phyloP scores from a whole-genome alignment of 2,329 filamentous ascomycete species.

The Fusarium beomiforme region DNA sequence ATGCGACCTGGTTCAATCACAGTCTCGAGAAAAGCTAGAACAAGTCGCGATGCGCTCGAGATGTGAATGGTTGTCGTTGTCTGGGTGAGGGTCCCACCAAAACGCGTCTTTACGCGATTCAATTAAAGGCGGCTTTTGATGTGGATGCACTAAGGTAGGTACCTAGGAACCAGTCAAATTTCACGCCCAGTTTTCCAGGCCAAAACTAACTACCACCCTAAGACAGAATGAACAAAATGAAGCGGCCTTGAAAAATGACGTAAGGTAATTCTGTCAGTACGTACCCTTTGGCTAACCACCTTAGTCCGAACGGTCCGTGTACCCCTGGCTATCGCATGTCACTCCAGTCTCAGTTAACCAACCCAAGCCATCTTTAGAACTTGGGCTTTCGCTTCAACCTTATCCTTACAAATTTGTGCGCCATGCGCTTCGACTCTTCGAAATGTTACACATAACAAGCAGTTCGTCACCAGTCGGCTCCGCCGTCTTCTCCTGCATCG shows the following conservation, averaged over 20 bases:
- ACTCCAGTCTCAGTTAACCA: slow-evolving; percentile 11
- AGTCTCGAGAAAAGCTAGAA: background rate
- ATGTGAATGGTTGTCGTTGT: slow-evolving; percentile 19
- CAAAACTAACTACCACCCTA: no score
- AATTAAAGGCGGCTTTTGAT: slow-evolving; percentile 32
- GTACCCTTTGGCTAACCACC: slow-evolving; percentile 14
- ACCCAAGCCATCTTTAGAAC: slow-evolving; percentile 8
- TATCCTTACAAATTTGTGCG: slow-evolving; percentile 41
- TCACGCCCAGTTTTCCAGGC: slow-evolving; percentile 33
- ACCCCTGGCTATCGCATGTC: slow-evolving; percentile 37
- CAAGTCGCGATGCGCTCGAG: slow-evolving; percentile 11
- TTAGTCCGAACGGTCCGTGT: slow-evolving; percentile 39
- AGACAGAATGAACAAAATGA: no score
- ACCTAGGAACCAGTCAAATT: background rate
- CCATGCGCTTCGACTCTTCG: slow-evolving; percentile 44
- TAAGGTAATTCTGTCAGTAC: slow-evolving; percentile 20
- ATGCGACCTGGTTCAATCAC: background rate
- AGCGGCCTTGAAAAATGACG: slow-evolving; percentile 29
- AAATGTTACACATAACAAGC: slow-evolving; percentile 62
- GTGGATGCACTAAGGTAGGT: background rate
- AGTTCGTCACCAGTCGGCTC: slow-evolving; percentile 77
- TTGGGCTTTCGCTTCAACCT: slow-evolving; percentile 29
- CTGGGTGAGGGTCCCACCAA: slow-evolving; percentile 5
- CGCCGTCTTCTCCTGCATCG: slow-evolving; percentile 77
- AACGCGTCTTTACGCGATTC: slow-evolving; percentile 36